Conservation (phyloP, 2,329 filamentous ascomycete genomes). For the Zymoseptoria tritici region DNA sequence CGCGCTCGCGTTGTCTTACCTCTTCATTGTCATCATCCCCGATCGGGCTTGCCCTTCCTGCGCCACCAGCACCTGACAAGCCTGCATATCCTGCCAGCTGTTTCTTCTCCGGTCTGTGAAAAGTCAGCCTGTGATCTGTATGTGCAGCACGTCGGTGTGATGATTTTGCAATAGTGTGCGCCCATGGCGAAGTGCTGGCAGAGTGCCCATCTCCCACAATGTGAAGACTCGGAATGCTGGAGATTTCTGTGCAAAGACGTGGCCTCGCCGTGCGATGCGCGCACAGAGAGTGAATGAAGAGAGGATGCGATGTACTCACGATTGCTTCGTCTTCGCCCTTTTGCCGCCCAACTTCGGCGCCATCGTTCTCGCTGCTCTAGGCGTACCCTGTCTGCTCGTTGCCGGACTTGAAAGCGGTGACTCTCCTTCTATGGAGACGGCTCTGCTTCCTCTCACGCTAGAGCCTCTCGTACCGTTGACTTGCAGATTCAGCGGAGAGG, state of each 20-base stretch:
- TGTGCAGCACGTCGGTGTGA: slow-evolving; percentile 2
- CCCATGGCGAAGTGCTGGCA: not conserved
- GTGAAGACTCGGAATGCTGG: not conserved
- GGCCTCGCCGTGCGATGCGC: not conserved
- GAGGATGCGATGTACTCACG: slow-evolving; percentile 25
- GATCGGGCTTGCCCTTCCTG: slow-evolving; percentile 53
- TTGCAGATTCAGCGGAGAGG: slow-evolving; percentile 11
- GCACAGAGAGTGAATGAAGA: not conserved
- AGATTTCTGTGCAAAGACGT: not conserved
- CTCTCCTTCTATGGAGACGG: slow-evolving; percentile 21
- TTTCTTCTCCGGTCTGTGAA: slow-evolving; percentile 65
- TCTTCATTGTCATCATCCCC: slow-evolving; percentile 52
- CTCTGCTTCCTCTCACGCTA: slow-evolving; percentile 19
- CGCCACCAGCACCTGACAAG: slow-evolving; percentile 57
- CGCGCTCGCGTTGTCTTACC: slow-evolving; percentile 39
- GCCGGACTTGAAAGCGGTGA: slow-evolving; percentile 29
- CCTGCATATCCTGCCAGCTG: slow-evolving; percentile 62
- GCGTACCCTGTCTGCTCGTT: slow-evolving; percentile 26
- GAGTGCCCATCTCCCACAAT: not conserved
- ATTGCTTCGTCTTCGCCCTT: slow-evolving; percentile 34
- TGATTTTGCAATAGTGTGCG: not conserved
- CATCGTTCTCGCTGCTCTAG: slow-evolving; percentile 14
- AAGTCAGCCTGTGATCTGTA: slow-evolving; percentile 18
- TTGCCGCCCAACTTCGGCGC: slow-evolving; percentile 23
- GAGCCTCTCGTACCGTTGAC: slow-evolving; percentile 17